Base-by-base conservation (phyloP, 2,329 filamentous ascomycete species). In the Eurotiales sp. region DNA sequence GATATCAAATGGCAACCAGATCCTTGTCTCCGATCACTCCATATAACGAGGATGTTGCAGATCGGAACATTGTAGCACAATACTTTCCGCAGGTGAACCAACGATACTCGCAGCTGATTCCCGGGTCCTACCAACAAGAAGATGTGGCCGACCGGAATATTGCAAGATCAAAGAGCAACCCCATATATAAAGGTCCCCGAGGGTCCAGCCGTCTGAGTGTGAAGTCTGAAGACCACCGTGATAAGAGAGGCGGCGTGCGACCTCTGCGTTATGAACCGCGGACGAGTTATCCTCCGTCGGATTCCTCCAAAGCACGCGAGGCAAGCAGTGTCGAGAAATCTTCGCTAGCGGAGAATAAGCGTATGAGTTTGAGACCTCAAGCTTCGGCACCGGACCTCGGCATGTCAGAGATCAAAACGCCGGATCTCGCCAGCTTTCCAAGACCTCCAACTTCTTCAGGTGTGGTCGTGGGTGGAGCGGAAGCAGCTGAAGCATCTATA, bases 11-110 rank as follows among this genome's bases (percentile, higher is more conserved):
- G 23, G 51, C 52, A n/a, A 55, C 39, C 12, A 50, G 47, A 25
- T 50, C 59, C 8, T 54, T 66, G 23, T 67, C 67, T 8, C 66
- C 67, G 3, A 61, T 59, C 5, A 63, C 59, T 15, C 66, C 66
- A 10, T 73, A 70, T 55, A 73, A 73, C 42, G 71, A 73, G 58
- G 68, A 73, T 56, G 61, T 73, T 47, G 71, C 71, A 4, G 71
- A 73, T 53, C 67, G 71, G 21, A 73, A 73, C 46, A 70, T 72
- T 8, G 62, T 63, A 34, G 57, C 58, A 4, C 59, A 61, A 44
- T 51, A 56, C 54, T 22, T 45, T 22, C 23, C 46, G 8, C 47
- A 42, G 14, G 29, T 22, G 56, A 61, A 51, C 15, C 17, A 21
- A 3, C 46, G 30, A 6, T 66, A 64, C 52, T 63, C 64, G 11